Evolutionary conservation across 176 grass and related monocot genomes (phyloP), one percentile per base, ranked within the genome.

Genomic region (Oryza glaberrima): DNA sequence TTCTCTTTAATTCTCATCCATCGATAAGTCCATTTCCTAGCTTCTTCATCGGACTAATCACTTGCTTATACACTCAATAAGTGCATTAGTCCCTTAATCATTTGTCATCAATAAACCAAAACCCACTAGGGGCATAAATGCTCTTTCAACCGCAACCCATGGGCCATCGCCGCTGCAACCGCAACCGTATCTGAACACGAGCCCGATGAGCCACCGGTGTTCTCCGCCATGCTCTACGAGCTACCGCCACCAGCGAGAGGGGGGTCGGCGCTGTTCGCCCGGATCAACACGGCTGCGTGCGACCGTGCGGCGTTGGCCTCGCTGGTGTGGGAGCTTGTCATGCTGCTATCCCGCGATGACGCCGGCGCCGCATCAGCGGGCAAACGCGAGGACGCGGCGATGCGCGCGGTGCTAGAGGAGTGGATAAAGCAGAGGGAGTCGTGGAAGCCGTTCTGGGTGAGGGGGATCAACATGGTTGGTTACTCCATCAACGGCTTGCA

Each of bases 401-500:
- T 82, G 47, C 77, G 84, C 13, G 79, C 88, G 22, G 90, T 47
- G 76, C 51, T 95, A 19, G 93, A 90, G 85, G 86, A 90, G 65
- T 65, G 87, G 90, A 84, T 92, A 67, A 88, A 90, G 38, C 82
- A 92, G 80, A 43, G 73, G 66, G 93, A 95, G 70, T 49, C 83
- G 35, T 84, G 75, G 70, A 95, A 95, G 70, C 88, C 93, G 65
- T 95, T 95, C 73, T 95, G 88, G 93, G 80, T 79, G 17, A 74
- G 90, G 70, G 93, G 93, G 65, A 58, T 82, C 82, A 90, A 95
- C 72, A 65, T 95, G 77, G 44, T 95, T 8, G 90, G 93, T 15
- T 95, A 95, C 70, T 88, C 90, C 60, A 52, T 95, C 58, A 95
- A 90, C 78, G 93, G 93, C 11, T 73, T 95, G 45, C 83, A 90